Evolutionary conservation across 2,329 filamentous ascomycete species (phyloP).

Genomic region (Xylariaceae sp.): DNA sequence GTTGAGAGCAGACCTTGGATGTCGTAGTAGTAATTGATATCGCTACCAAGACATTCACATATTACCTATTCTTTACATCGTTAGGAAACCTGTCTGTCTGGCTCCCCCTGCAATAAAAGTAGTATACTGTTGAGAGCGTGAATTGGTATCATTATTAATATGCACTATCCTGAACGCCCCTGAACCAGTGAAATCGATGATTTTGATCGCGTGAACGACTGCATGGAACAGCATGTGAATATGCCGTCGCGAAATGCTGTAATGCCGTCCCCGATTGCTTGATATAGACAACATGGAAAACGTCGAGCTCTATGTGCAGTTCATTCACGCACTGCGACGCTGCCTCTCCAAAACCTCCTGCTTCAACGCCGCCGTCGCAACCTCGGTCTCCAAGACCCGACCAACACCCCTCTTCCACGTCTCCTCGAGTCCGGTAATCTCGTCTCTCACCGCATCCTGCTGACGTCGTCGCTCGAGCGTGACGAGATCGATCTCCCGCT

Average conservation of each 20-base stretch:
- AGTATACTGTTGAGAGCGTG: not conserved
- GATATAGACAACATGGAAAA: not conserved
- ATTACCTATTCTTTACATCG: constrained; percentile 3
- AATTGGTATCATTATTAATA: constrained; percentile 17
- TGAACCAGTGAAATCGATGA: no score
- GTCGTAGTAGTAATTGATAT: constrained; percentile 25
- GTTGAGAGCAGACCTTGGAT: constrained; percentile 16
- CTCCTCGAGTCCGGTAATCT: constrained; percentile 69
- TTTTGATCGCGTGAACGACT: not conserved
- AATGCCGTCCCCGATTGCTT: not conserved
- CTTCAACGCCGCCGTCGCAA: constrained; percentile 70
- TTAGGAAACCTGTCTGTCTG: not conserved
- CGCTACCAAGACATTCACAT: constrained; percentile 14
- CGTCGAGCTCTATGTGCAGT: not conserved
- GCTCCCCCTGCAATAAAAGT: not conserved
- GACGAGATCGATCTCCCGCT: constrained; percentile 65
- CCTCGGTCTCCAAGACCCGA: constrained; percentile 76
- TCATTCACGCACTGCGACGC: constrained; percentile 31
- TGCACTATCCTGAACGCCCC: not conserved
- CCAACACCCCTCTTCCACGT: constrained; percentile 76
- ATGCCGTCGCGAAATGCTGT: not conserved
- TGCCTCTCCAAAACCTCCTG: constrained; percentile 61
- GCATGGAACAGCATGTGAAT: not conserved
- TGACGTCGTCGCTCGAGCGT: constrained; percentile 63
- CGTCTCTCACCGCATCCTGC: constrained; percentile 67